Evolutionary conservation across 2,329 filamentous ascomycete genomes (phyloP).

Genomic region (Phialophora verrucosa): DNA sequence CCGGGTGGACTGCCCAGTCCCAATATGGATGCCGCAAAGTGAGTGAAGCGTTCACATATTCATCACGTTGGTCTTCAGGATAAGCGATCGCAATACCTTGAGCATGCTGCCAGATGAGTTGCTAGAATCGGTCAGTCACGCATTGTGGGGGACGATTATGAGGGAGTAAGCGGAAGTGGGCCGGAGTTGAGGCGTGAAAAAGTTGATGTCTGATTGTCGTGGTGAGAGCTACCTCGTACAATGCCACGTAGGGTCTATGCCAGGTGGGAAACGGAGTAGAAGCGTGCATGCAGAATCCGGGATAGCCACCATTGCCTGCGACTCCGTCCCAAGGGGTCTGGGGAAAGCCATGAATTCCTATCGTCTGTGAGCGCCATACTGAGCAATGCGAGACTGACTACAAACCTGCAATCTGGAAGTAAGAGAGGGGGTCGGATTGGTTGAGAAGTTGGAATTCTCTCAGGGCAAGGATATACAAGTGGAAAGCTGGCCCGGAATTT

Average conservation of each 20-base stretch:
- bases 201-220: neutral
- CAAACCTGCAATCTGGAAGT: constrained; percentile 77
- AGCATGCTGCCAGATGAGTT: constrained; percentile 48
- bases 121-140: constrained; percentile 37
- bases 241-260: constrained; percentile 79
- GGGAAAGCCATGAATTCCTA: constrained; percentile 82
- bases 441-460: constrained; percentile 72
- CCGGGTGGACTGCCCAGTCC: constrained; percentile 54
- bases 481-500: constrained; percentile 66
- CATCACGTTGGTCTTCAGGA: constrained; percentile 53
- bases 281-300: constrained; percentile 78
- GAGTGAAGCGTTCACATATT: constrained; percentile 54
- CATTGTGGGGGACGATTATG: constrained; percentile 3
- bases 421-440: constrained; percentile 70
- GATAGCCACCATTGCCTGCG: constrained; percentile 48
- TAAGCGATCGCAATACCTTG: constrained; percentile 48
- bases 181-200: neutral
- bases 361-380: constrained; percentile 19
- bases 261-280: constrained; percentile 78
- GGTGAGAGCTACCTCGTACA: constrained; percentile 58
- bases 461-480: constrained; percentile 76
- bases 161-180: constrained; percentile 11
- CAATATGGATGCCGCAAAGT: constrained; percentile 56
- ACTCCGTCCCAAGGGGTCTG: constrained; percentile 63
- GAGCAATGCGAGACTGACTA: constrained; percentile 19